Conservation (phyloP, 2,329 filamentous ascomycete species). For the Neophaeococcomyces mojaviensis region DNA sequence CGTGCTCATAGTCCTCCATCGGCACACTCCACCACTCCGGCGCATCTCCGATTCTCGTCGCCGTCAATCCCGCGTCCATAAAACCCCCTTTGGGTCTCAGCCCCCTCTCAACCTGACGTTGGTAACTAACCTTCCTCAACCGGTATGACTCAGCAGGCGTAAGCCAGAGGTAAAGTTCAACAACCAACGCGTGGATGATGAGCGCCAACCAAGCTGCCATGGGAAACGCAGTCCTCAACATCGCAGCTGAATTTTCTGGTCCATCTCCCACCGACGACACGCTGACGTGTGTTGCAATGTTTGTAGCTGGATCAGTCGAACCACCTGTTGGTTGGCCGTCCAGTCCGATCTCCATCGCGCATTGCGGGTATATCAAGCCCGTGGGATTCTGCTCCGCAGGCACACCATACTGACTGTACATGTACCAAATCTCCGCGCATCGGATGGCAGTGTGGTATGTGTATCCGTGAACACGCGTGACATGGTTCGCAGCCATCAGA, state of each 20-base stretch:
- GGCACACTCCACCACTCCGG: slow-evolving; percentile 1
- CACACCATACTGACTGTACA: slow-evolving; percentile 28
- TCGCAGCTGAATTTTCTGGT: not conserved
- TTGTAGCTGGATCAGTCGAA: slow-evolving; percentile 3
- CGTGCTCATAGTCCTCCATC: too few species aligned
- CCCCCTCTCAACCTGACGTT: slow-evolving; percentile 12
- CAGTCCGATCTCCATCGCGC: not conserved
- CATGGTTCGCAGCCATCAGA: slow-evolving; percentile 30
- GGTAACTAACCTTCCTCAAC: slow-evolving; percentile 10
- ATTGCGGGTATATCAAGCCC: slow-evolving; percentile 16
- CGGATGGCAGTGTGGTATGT: not conserved
- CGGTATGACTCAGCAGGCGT: slow-evolving; percentile 12
- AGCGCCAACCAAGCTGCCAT: slow-evolving; percentile 15
- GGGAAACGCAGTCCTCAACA: slow-evolving; percentile 5
- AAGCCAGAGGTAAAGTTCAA: slow-evolving; percentile 14
- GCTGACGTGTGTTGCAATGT: not conserved
- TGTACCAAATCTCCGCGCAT: slow-evolving; percentile 14
- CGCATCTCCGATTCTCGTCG: slow-evolving; percentile 1
- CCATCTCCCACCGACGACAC: not conserved
- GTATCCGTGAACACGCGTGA: slow-evolving; percentile 26
- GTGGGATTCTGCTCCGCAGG: slow-evolving; percentile 41
- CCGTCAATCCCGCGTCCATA: slow-evolving; percentile 34
- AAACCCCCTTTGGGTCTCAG: slow-evolving; percentile 12
- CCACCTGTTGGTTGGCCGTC: too few species aligned
- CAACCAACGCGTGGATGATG: slow-evolving; percentile 8